phyloP scores from a whole-genome alignment of 78 protist genomes.

The Dictyostelium citrinum region DNA sequence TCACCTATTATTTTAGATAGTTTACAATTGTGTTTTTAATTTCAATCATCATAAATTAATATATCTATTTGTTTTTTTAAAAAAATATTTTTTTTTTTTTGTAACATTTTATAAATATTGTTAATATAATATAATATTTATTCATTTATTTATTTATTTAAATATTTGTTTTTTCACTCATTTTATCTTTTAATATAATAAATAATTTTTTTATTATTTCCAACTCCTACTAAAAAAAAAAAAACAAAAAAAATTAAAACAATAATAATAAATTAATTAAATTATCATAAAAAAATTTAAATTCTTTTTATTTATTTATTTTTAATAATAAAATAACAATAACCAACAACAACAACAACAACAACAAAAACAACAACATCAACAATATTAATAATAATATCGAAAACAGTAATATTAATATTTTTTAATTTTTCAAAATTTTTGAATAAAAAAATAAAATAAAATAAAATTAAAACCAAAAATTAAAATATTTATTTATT shows the following conservation, averaged over 20 bases:
- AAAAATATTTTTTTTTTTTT: background rate
- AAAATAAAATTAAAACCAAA: too few relatives aligned
- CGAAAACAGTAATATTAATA: background rate
- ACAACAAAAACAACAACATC: too few relatives aligned
- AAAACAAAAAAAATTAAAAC: too few relatives aligned
- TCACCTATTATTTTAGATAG: background rate
- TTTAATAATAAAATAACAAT: background rate
- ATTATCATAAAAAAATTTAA: too few relatives aligned
- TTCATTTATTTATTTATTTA: background rate
- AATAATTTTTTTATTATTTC: background rate
- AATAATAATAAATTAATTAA: background rate
- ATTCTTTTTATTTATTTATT: background rate
- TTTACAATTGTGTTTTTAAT: background rate
- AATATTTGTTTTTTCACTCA: background rate
- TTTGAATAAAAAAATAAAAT: too few relatives aligned
- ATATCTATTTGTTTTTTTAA: background rate
- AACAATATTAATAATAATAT: background rate
- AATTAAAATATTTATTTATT: too few relatives aligned
- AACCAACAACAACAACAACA: too few relatives aligned
- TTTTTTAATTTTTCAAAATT: background rate
- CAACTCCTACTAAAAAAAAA: too few relatives aligned
- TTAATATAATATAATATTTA: background rate
- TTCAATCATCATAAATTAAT: background rate
- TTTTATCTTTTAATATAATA: background rate
- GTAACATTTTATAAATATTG: background rate